Base-by-base conservation (phyloP, 1,139 yeast species). In the Suhomyces bribrorum region DNA sequence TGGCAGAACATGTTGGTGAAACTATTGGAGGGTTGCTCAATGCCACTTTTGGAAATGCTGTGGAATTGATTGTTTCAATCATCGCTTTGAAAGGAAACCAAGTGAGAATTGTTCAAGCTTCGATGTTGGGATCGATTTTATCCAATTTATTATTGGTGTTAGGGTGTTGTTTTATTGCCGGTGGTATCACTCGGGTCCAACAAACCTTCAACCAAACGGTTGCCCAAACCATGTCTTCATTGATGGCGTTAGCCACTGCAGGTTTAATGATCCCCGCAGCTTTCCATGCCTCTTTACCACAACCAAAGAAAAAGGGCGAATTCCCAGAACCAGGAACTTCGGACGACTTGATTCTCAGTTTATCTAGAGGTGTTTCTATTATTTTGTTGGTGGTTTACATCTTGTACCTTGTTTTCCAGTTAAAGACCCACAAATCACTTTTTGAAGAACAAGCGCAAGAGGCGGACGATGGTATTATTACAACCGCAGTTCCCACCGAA, bases 221-320 rank as follows among this genome's bases (percentile, higher is more conserved):
- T 8, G 98, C 98, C 6, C 97, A 92, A 51, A 89, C 97, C 14
- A 92, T 94, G 97, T 81, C 92, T 22, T 87, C 96, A 3, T 73
- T 92, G 50, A 79, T 92, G 82, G 95, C 95, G 1, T 79, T 92
- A 45, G 88, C 96, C 0, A 84, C 94, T 31, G 84, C 92, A 25
- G 89, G 96, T 1, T 73, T 92, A 51, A 65, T 92, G 55, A 82
- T 92, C 44, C 98, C 98, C 4, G 97, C 98, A 4, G 97, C 97
- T 0, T 92, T 90, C 77, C 89, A 86, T 58, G 88, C 96, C 9
- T 77, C 92, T 2, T 69, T 88, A 44, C 88, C 89, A 9, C 54
- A 59, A 14, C 45, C 50, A n/a, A 41, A 38, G 22, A 66, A 73
- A 32, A 65, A 69, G 12, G 54, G 50, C 26, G 66, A 66, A 14